Evolutionary conservation across 495 filamentous ascomycete species (phyloP).

Genomic region (Talaromyces stipitatus): DNA sequence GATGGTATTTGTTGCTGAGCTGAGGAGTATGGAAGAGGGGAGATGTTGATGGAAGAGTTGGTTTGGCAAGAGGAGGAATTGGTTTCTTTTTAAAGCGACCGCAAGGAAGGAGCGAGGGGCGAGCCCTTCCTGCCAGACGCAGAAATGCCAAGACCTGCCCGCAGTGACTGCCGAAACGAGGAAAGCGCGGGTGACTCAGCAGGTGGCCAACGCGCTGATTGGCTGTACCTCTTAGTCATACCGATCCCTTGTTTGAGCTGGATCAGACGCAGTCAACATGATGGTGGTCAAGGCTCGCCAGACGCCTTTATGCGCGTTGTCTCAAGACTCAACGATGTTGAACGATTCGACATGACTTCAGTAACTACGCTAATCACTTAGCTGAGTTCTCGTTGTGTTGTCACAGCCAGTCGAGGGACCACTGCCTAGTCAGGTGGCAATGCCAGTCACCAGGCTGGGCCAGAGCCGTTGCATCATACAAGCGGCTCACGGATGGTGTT

Average conservation of each 20-base stretch:
- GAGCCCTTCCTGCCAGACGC: background rate
- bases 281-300: no score
- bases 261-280: background rate
- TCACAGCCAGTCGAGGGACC: background rate
- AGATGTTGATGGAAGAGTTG: slow-evolving; percentile 15
- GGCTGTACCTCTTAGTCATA: slow-evolving; percentile 2
- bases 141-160: background rate
- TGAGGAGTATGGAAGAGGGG: slow-evolving; percentile 6
- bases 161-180: background rate
- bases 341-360: no score
- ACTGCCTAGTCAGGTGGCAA: background rate
- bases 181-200: slow-evolving; percentile 5
- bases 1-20: background rate
- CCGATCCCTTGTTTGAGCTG: background rate
- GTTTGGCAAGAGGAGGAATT: slow-evolving; percentile 21
- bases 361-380: no score
- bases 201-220: slow-evolving; percentile 3
- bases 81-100: slow-evolving; percentile 5
- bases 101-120: slow-evolving; percentile 1
- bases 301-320: no score
- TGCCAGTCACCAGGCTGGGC: background rate
- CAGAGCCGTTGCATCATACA: background rate
- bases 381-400: no score
- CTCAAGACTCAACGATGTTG: no score
- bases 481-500: background rate